phyloP scores from a whole-genome alignment of 176 grass and related monocot genomes.

The Oryza glumipatula region DNA sequence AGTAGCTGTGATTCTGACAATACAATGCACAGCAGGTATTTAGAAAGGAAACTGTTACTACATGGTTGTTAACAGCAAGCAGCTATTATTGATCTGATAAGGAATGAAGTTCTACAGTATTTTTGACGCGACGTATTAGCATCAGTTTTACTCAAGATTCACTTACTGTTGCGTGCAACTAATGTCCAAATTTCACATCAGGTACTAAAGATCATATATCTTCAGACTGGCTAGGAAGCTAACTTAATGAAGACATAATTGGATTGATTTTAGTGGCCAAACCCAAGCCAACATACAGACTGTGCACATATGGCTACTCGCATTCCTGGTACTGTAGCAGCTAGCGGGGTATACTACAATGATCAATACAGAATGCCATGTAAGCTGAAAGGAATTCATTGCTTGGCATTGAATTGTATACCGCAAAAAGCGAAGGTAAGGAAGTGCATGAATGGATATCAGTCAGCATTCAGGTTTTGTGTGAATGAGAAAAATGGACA shows the following conservation, averaged over 20 bases:
- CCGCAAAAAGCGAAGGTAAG: constrained; percentile 44
- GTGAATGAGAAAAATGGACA: constrained; percentile 42
- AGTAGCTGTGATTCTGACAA: not conserved
- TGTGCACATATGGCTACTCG: constrained; percentile 47
- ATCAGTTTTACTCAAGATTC: no score
- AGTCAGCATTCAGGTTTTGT: constrained; percentile 37
- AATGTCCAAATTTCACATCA: constrained; percentile 25
- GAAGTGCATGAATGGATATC: constrained; percentile 47
- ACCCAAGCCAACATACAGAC: not conserved
- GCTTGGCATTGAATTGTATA: constrained; percentile 37
- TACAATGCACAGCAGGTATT: constrained; percentile 1
- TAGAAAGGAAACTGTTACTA: not conserved
- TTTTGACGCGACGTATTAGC: not conserved
- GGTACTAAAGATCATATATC: constrained; percentile 9
- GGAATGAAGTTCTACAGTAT: not conserved
- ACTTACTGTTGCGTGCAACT: not conserved
- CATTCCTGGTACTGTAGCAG: constrained; percentile 46
- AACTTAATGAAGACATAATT: constrained; percentile 9
- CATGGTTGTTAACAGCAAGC: not conserved
- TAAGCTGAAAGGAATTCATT: constrained; percentile 30
- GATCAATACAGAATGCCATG: constrained; percentile 36
- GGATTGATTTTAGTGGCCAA: not conserved
- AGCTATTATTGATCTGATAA: not conserved
- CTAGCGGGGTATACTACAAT: constrained; percentile 34
- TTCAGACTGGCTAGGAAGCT: not conserved